These are phyloP conservation scores for Coprinopsis marcescibilis DNA, from an alignment of 768 basidiomycete species.

Conservation along the genomic window DNA sequence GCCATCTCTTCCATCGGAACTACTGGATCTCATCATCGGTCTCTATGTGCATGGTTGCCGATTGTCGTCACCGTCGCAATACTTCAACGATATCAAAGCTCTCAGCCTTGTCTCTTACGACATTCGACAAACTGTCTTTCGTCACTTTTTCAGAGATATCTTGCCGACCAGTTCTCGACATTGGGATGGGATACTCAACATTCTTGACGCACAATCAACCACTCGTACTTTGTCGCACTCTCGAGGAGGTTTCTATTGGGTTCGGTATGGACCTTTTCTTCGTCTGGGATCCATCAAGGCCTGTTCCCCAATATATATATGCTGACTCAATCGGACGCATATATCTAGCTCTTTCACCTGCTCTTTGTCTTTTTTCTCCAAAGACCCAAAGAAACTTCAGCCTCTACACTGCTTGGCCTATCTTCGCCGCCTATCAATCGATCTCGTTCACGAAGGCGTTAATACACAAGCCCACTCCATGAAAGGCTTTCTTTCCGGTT, in stretches of 20 bases:
- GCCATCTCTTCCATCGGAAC: constrained; percentile 2
- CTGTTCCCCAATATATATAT: background rate
- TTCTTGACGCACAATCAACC: background rate
- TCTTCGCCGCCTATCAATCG: background rate
- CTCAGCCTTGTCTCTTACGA: constrained; percentile 1
- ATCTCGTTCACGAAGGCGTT: constrained; percentile 6
- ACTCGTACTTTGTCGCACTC: background rate
- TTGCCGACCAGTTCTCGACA: background rate
- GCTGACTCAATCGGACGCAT: background rate
- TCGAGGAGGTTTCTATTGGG: background rate
- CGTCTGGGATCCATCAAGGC: background rate
- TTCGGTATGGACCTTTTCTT: background rate
- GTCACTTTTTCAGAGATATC: constrained; percentile 1
- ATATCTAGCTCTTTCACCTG: background rate
- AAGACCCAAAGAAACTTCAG: background rate
- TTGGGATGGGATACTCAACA: background rate
- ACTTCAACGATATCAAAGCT: background rate
- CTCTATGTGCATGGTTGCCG: background rate
- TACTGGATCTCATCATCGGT: constrained; percentile 3
- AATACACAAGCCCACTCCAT: constrained; percentile 3
- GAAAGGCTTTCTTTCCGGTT: background rate
- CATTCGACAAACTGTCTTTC: constrained; percentile 1
- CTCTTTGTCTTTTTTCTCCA: background rate
- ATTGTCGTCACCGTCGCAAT: background rate
- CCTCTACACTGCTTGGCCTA: background rate